phyloP scores from a whole-genome alignment of 2,329 filamentous ascomycete genomes.

The Aspergillus pseudoglaucus region DNA sequence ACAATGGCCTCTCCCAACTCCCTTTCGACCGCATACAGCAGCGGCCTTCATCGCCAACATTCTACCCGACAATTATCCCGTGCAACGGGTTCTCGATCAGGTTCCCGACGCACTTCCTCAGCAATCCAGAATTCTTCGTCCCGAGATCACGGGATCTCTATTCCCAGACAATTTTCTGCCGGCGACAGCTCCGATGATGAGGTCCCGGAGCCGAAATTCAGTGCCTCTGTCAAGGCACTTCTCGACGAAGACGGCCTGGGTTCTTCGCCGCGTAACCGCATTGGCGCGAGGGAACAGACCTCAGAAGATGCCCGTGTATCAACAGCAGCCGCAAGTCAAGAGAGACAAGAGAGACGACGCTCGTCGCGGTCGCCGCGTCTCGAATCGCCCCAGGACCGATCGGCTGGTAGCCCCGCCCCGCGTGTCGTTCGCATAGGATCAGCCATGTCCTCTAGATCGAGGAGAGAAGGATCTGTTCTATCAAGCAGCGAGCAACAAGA shows the following conservation, averaged over 20 bases:
- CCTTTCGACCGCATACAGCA: constrained; percentile 29
- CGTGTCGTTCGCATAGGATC: constrained; percentile 36
- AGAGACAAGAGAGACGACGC: constrained; percentile 15
- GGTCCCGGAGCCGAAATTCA: constrained; percentile 84
- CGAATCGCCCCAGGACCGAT: constrained; percentile 31
- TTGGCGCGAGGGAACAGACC: constrained; percentile 17
- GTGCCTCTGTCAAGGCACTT: constrained; percentile 81
- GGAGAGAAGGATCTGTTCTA: constrained; percentile 34
- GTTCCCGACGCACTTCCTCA: constrained; percentile 28
- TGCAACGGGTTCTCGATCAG: constrained; percentile 28
- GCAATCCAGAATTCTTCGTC: constrained; percentile 15
- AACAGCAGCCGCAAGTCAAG: constrained; percentile 19
- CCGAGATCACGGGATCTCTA: constrained; percentile 13
- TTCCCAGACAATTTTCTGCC: constrained; percentile 36
- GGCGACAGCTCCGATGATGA: constrained; percentile 94
- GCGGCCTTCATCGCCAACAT: constrained; percentile 28
- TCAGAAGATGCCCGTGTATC: constrained; percentile 19
- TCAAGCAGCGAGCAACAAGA: constrained; percentile 29
- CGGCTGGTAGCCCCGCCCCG: constrained; percentile 37
- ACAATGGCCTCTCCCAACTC: constrained; percentile 34
- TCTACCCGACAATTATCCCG: constrained; percentile 33
- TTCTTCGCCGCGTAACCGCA: constrained; percentile 43
- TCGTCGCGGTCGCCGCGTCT: constrained; percentile 19
- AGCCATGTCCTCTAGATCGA: constrained; percentile 23
- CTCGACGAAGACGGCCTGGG: constrained; percentile 50